Evolutionary conservation across 2,329 filamentous ascomycete species (phyloP), one percentile per base, ranked within the genome.

Genomic region (Aspergillus uvarum): DNA sequence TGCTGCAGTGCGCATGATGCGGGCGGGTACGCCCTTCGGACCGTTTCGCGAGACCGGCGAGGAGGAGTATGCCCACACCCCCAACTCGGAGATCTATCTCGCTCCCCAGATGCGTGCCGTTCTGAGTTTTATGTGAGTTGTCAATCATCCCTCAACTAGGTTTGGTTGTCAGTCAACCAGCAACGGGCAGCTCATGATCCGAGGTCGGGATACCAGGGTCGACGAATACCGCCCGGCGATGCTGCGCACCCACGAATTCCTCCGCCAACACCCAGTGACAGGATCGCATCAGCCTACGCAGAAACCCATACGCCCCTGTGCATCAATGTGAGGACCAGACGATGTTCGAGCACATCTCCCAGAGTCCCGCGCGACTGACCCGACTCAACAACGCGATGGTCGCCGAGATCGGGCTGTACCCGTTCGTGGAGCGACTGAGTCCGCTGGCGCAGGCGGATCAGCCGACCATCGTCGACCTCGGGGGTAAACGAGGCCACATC

Each of bases 381-480:
- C 56, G 50, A 5, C 59, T 68, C 32, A 66, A 59, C 42, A 61
- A 67, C 22, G 59, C 64, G 22, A 54, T 54, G 52, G 38, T 54
- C 16, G 38, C 51, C 3, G 60, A 63, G n/a, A 59, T 65, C 24
- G 62, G 59, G 55, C 77, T 31, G 10, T 68, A 68, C 49, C 67
- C 67, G 42, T 65, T 54, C 35, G 16, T 59, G 3, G 42, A 47
- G 32, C 49, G 62, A 50, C 60, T 68, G 44, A 44, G 60, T 7
- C 16, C 32, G 21, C 54, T 65, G 11, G 59, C 56, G 3, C 51
- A 47, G 8, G 51, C 59, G 2, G 57, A 63, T 24, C 50, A 35
- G 7, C 67, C 69, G 11, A 61, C 64, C 1, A 56, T 69, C 10
- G 62, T 69, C 14, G 67, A 69, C 47, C 58, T 69, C 10, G 67